Conservation (phyloP, 768 basidiomycete genomes). For the Pleurotus citrinopileatus region DNA sequence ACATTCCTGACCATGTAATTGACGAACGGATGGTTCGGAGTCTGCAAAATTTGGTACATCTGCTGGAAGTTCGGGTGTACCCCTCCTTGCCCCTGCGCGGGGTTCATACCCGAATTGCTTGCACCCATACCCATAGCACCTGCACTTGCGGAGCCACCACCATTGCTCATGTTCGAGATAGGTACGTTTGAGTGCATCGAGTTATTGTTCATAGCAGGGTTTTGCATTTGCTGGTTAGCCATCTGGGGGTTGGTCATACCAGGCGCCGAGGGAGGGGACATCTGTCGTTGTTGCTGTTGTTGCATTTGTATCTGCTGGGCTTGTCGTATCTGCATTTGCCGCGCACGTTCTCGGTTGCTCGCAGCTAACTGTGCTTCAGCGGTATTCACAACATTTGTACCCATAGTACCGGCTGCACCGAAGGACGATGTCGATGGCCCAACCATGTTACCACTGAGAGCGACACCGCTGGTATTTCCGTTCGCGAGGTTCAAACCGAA, state of each 20-base stretch:
- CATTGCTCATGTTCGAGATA: conserved; percentile 12
- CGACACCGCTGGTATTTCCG: background rate
- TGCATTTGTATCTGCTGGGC: conserved; percentile 31
- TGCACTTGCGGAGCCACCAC: background rate
- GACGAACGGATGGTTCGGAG: conserved; percentile 54
- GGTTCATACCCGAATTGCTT: background rate
- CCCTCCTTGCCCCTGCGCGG: conserved; percentile 2
- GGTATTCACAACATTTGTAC: conserved; percentile 18
- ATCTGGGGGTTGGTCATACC: conserved; percentile 7
- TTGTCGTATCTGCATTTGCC: conserved; percentile 34
- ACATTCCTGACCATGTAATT: conserved; percentile 49
- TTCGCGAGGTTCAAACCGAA: background rate
- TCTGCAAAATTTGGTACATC: conserved; percentile 47
- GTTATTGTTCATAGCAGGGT: conserved; percentile 14
- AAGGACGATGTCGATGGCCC: conserved; percentile 9
- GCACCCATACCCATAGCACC: background rate
- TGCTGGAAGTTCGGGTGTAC: conserved; percentile 38
- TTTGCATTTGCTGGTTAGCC: conserved; percentile 15
- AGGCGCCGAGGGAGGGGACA: conserved; percentile 37
- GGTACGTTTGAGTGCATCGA: conserved; percentile 19
- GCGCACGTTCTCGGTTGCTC: conserved; percentile 26
- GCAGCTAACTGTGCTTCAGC: conserved; percentile 35
- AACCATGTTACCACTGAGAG: background rate
- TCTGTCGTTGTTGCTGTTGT: conserved; percentile 30
- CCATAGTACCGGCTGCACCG: background rate